Conservation (phyloP, 140 eudicot genomes). For the Erigeron philadelphicus region DNA sequence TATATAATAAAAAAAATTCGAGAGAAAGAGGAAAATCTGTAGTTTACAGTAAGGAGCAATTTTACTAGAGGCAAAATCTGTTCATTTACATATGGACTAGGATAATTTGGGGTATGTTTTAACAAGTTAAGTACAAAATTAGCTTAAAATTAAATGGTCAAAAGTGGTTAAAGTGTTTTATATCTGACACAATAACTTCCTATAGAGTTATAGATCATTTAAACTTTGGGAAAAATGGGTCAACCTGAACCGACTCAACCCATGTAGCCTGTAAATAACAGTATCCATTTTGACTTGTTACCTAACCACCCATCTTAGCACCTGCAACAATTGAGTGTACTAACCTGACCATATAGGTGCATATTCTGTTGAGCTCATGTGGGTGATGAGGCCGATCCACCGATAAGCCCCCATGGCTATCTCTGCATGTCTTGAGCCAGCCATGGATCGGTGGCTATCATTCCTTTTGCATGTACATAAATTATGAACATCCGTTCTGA, state of each 20-base stretch:
- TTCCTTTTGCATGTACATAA: slow-evolving; percentile 79
- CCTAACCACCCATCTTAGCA: not conserved
- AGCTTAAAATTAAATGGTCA: no score
- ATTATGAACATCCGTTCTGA: slow-evolving; percentile 51
- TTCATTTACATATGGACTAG: no score
- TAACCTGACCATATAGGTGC: slow-evolving; percentile 61
- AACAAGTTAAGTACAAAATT: no score
- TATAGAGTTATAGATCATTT: no score
- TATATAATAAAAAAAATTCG: not conserved
- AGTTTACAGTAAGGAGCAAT: not conserved
- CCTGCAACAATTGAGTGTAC: not conserved
- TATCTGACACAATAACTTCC: no score
- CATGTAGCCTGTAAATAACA: no score
- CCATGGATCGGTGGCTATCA: slow-evolving; percentile 83
- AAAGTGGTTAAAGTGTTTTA: no score
- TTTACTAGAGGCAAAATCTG: no score
- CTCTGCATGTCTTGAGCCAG: slow-evolving; percentile 76
- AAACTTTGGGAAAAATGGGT: no score
- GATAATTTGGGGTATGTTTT: no score
- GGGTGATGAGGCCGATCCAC: slow-evolving; percentile 34
- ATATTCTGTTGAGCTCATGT: slow-evolving; percentile 47
- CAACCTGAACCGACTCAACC: no score
- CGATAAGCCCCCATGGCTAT: slow-evolving; percentile 69
- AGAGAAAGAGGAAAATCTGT: not conserved
- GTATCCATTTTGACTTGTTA: not conserved